A percentile compares a stretch with the other conserved stretches of the same genome.
Conservation (phyloP, 2,329 filamentous ascomycete species). For the Aspergillus pseudoviridinutans region DNA sequence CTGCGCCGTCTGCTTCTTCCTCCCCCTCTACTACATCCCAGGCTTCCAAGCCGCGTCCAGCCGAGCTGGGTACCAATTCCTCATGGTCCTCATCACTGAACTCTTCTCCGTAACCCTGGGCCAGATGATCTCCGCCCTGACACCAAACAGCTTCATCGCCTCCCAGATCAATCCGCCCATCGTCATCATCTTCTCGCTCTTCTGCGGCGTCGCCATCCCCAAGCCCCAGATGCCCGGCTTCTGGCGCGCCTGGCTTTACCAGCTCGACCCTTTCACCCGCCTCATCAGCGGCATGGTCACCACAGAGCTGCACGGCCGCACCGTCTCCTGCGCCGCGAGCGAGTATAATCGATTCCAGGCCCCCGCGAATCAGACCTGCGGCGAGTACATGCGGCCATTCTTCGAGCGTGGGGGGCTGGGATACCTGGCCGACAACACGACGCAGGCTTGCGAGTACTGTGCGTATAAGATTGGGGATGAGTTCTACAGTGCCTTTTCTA, state of each 20-base stretch:
- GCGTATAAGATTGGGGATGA: constrained; percentile 75
- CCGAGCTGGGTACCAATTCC: constrained; percentile 79
- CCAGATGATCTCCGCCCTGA: constrained; percentile 71
- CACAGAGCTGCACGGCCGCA: constrained; percentile 65
- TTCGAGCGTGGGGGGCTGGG: constrained; percentile 66
- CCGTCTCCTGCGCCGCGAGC: constrained; percentile 55
- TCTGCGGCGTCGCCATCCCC: constrained; percentile 83
- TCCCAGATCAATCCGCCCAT: constrained; percentile 77
- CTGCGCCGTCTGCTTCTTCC: constrained; percentile 75
- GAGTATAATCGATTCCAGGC: constrained; percentile 69
- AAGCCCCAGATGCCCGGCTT: constrained; percentile 72
- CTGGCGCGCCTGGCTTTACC: constrained; percentile 76
- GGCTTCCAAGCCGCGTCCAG: constrained; percentile 61
- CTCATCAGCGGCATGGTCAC: constrained; percentile 77
- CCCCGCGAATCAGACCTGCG: constrained; percentile 64
- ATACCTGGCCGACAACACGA: constrained; percentile 65
- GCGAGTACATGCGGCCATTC: constrained; percentile 70
- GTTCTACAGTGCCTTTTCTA: constrained; percentile 66
- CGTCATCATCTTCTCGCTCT: constrained; percentile 76
- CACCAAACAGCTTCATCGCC: constrained; percentile 73
- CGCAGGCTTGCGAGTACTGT: constrained; percentile 72
- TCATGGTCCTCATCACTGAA: constrained; percentile 79
- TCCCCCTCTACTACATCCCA: constrained; percentile 81
- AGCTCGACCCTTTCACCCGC: constrained; percentile 78
- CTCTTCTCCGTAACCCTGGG: constrained; percentile 78